Evolutionary conservation across 129 eudicot species (phyloP).

Genomic region (Helianthus annuus): DNA sequence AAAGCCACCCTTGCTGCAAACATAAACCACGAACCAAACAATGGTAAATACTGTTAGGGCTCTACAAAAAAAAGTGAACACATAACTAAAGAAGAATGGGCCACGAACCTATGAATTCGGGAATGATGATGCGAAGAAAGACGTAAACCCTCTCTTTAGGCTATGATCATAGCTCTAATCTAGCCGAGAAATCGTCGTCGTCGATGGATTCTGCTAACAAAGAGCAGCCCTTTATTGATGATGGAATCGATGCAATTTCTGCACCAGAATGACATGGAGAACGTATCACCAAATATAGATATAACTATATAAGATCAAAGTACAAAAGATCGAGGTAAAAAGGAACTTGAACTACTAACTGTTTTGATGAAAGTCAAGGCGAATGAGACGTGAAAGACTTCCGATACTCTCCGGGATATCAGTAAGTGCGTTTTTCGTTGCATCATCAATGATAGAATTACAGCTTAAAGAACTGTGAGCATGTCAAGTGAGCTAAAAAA

Average conservation of each 20-base stretch:
- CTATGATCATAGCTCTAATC: too few species aligned
- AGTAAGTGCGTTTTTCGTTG: constrained; percentile 77
- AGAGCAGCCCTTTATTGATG: constrained; percentile 79
- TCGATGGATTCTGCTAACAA: constrained; percentile 83
- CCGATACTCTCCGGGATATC: constrained; percentile 84
- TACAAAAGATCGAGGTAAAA: neutral
- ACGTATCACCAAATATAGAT: constrained; percentile 12
- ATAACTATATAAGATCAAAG: neutral
- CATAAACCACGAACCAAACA: too few species aligned
- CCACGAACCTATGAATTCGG: too few species aligned
- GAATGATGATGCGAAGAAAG: too few species aligned
- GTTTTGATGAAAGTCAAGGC: constrained; percentile 92
- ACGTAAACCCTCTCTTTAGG: too few species aligned
- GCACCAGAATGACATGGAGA: constrained; percentile 28
- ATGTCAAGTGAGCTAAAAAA: neutral
- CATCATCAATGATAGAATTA: constrained; percentile 11
- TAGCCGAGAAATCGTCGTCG: too few species aligned
- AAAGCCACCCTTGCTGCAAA: too few species aligned
- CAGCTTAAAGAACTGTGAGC: neutral
- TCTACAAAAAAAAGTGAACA: too few species aligned
- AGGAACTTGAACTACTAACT: constrained; percentile 51
- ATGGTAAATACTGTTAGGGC: too few species aligned
- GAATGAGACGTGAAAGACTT: constrained; percentile 72
- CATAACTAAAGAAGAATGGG: too few species aligned
- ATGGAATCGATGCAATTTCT: constrained; percentile 83